Conservation (phyloP, 179 eudicot genomes). For the Beta lomatogona region DNA sequence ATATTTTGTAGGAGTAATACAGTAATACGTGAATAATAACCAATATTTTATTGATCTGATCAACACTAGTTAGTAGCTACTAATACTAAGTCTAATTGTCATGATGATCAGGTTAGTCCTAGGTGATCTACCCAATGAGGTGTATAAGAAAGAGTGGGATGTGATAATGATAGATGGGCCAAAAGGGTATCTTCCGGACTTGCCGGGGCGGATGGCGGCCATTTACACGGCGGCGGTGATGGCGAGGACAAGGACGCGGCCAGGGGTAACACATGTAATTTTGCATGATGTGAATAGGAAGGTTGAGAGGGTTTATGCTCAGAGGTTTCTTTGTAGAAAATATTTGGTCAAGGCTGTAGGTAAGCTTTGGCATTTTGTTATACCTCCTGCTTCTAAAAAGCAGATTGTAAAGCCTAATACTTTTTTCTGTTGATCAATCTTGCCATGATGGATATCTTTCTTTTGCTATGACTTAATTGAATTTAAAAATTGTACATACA, state of each 20-base stretch:
- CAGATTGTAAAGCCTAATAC: conserved; percentile 22
- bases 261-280: conserved; percentile 60
- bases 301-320: conserved; percentile 55
- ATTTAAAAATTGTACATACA: too few species aligned
- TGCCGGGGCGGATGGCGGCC: conserved; percentile 70
- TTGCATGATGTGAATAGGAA: conserved; percentile 60
- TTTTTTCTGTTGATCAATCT: conserved; percentile 33
- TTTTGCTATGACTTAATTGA: background rate
- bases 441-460: background rate
- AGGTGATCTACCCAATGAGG: conserved; percentile 47
- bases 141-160: conserved; percentile 63
- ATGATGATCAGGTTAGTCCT: conserved; percentile 32
- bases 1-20: too few species aligned
- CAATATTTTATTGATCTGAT: too few species aligned
- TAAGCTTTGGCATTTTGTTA: conserved; percentile 54
- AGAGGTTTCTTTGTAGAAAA: conserved; percentile 54
- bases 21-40: too few species aligned
- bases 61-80: background rate
- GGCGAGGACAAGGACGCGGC: conserved; percentile 51
- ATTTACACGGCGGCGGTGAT: conserved; percentile 61
- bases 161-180: conserved; percentile 74
- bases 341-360: conserved; percentile 45
- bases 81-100: background rate
- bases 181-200: conserved; percentile 50
- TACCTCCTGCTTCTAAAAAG: conserved; percentile 43